These are phyloP conservation scores for Calvatia gigantea DNA, from an alignment of 768 basidiomycete genomes.

Conservation along the genomic window DNA sequence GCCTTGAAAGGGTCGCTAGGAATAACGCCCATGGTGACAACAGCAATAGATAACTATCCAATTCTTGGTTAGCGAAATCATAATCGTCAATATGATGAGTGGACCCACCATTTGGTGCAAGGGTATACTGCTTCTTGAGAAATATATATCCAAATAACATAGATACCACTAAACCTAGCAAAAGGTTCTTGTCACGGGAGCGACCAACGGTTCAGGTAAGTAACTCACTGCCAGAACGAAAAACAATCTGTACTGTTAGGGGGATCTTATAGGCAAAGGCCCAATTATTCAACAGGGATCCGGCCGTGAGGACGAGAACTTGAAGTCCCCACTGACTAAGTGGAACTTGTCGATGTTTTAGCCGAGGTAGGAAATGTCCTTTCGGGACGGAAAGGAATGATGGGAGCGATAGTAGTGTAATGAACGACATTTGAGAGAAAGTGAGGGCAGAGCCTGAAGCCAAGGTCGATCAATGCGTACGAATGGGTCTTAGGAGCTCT, in stretches of 20 bases:
- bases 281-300: constrained; percentile 78
- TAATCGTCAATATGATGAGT: not conserved
- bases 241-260: constrained; percentile 76
- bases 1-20: constrained; percentile 69
- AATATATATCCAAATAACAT: constrained; percentile 70
- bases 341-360: constrained; percentile 70
- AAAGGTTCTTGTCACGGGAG: not conserved
- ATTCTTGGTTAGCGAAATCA: not conserved
- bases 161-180: constrained; percentile 66
- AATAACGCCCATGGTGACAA: constrained; percentile 70
- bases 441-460: constrained; percentile 72
- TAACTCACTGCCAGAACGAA: constrained; percentile 71
- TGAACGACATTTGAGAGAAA: constrained; percentile 81
- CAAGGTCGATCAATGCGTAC: not conserved
- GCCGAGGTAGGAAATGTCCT: constrained; percentile 36
- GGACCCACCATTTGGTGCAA: constrained; percentile 54
- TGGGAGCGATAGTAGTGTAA: constrained; percentile 64
- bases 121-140: constrained; percentile 56
- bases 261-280: constrained; percentile 77
- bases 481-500: constrained; percentile 12
- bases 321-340: constrained; percentile 65
- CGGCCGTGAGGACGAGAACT: constrained; percentile 62
- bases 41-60: constrained; percentile 53
- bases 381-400: constrained; percentile 48
- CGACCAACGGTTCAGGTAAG: not conserved